Conservation (phyloP, 148 eudicot species). For the Camellia lanceoleosa region DNA sequence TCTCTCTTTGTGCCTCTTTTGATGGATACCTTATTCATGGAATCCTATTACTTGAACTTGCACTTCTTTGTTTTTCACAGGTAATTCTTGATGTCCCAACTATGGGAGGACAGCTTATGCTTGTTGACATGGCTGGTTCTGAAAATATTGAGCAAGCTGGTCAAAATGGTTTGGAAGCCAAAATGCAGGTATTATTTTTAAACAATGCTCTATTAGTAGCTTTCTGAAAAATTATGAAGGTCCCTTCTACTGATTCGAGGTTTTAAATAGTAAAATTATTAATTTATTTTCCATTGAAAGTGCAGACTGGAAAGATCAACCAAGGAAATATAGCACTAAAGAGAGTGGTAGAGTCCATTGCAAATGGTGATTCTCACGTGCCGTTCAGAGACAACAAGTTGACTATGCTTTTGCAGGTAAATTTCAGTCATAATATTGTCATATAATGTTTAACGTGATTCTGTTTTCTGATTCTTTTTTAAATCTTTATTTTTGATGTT, state of each 20-base stretch:
- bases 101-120: constrained; percentile 95
- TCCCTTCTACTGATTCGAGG: neutral
- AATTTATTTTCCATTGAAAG: neutral
- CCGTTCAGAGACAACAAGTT: constrained; percentile 98
- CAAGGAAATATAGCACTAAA: constrained; percentile 90
- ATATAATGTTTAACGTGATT: neutral
- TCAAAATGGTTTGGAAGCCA: constrained; percentile 82
- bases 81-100: constrained; percentile 91
- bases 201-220: neutral
- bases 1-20: neutral
- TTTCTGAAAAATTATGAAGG: neutral
- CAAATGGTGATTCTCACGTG: constrained; percentile 96
- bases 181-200: constrained; percentile 69
- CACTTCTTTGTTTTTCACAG: constrained; percentile 30
- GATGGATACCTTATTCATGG: neutral
- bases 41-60: neutral
- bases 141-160: constrained; percentile 99
- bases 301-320: constrained; percentile 93
- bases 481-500: neutral
- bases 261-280: neutral
- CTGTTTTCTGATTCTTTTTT: neutral
- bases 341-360: constrained; percentile 97
- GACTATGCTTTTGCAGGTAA: constrained; percentile 97
- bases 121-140: constrained; percentile 99
- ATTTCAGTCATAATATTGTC: neutral